Base-by-base conservation (phyloP, 1,139 yeast species). In the Arxiozyma slooffiae region DNA sequence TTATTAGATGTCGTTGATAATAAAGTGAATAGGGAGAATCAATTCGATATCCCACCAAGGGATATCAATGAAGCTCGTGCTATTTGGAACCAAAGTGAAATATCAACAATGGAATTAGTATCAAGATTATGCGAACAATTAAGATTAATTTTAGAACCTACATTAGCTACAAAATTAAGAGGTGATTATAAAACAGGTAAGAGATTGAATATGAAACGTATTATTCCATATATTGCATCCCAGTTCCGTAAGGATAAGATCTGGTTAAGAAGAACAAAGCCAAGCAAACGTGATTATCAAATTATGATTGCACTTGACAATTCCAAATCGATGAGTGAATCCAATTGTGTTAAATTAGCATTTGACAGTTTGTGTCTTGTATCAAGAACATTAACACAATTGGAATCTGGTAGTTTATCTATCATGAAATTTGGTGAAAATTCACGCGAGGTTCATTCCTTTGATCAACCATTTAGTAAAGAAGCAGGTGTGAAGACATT, bases 171-270 rank as follows among this genome's bases (percentile, higher is more conserved):
- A 2, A 92, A 92, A 67, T 74, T 94, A 53, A 81, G 80, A 57
- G 99, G 99, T 61, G 98, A 94, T 67, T 94, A 88, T 70, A 89
- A 90, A 69, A 90, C 97, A 1, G 99, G 99, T 67, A 94, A 94
- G 68, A 77, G 98, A 58, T 77, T 94, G 63, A 94, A 94, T 69
- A 90, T 94, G 97, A 92, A 90, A 75, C 77, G 97, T 59, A 94
- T 94, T 59, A 92, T 94, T 62, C 96, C 98, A 16, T 94, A 92
- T 69, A 92, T 94, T 73, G 98, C 99, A 1, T 86, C 96, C 47
- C 96, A 90, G 63, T 94, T 89, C 79, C 82, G 96, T 63, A 92
- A 92, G 68, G 99, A 94, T 69, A 94, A 94, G 74, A 94, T 94
- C 55, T 94, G 99, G 99, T 77, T 94, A 72, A 80, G 97, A 65